Evolutionary conservation across 164 flowering plant species (phyloP).

Genomic region (Euptelea pleiosperma): DNA sequence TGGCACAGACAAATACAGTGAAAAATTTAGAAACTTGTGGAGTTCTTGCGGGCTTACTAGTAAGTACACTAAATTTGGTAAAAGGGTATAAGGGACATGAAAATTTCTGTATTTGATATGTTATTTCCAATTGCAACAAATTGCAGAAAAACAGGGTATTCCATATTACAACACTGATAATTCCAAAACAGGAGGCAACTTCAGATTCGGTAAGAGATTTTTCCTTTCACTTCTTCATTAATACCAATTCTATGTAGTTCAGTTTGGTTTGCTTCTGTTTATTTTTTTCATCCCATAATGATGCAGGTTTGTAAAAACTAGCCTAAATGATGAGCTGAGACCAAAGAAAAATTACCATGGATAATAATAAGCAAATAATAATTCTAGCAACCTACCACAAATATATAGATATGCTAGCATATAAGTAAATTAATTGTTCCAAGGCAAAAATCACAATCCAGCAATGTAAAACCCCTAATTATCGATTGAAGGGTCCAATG

Average conservation of each 20-base stretch:
- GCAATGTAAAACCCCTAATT: too few relatives aligned
- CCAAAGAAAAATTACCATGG: too few relatives aligned
- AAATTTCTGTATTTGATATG: background rate
- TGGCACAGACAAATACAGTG: slow-evolving; percentile 72
- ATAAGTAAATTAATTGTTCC: too few relatives aligned
- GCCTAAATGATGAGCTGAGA: too few relatives aligned
- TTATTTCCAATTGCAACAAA: slow-evolving; percentile 11
- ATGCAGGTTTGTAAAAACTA: too few relatives aligned
- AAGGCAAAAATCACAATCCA: too few relatives aligned
- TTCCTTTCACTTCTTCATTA: background rate
- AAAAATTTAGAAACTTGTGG: slow-evolving; percentile 97
- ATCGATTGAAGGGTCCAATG: too few relatives aligned
- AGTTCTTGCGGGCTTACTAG: slow-evolving; percentile 90
- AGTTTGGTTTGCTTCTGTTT: background rate
- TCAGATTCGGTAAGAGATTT: slow-evolving; percentile 78
- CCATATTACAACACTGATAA: slow-evolving; percentile 71
- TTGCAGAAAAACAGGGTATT: slow-evolving; percentile 89
- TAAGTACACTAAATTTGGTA: slow-evolving; percentile 28
- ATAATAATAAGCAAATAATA: too few relatives aligned
- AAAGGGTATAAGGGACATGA: slow-evolving; percentile 1
- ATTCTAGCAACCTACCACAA: too few relatives aligned
- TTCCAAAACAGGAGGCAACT: slow-evolving; percentile 98
- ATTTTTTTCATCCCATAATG: too few relatives aligned
- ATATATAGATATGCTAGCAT: too few relatives aligned
- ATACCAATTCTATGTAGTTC: too few relatives aligned